Base-by-base conservation (phyloP, 768 basidiomycete genomes). In the Leccinum sublutescens region DNA sequence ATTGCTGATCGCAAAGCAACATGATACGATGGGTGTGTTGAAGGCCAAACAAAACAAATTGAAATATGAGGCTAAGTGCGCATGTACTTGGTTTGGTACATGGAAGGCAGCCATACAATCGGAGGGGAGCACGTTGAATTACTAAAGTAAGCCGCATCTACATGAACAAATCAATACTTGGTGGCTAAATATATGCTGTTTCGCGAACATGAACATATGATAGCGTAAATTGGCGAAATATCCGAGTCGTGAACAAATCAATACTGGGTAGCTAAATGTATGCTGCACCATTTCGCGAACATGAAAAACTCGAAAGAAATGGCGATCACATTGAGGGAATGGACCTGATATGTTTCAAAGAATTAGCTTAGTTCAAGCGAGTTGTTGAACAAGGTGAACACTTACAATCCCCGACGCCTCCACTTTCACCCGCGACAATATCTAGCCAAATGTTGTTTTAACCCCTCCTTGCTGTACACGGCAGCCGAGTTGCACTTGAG, bases 371-470 rank as follows among this genome's bases (percentile, higher is more conserved):
- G 17, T 23, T 48, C 10, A 27, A 52, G 14, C 2, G 11, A 52
- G 38, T 23, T 7, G 27, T 48, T 25, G 17, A 4, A 40, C 8
- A 27, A 31, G 6, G 5, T 2, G 3, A 48, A 21, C 21, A 33
- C 63, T 51, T 27, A 68, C 65, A 48, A 54, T 51, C 7, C 27
- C 49, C 6, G 45, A 19, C 27, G 36, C 23, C 38, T 7, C 19
- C 38, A 34, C 27, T 27, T 6, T 66, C 27, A 72, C 21, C 1
- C 21, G 21, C 21, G 23, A 23, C 23, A 23, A 23, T 23, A n/a
- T n/a, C 21, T 21, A 23, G 23, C 2, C 23, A 23, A 23, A 23
- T 23, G 23, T 23, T 23, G 23, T 3, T 0, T 2, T 23, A 23
- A 23, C 23, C 2, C 23, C 23, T 23, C 21, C 21, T 23, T 2